These are phyloP conservation scores for Pseudozyma sp. DNA, from an alignment of 1,284 basidiomycete genomes.

Conservation along the genomic window DNA sequence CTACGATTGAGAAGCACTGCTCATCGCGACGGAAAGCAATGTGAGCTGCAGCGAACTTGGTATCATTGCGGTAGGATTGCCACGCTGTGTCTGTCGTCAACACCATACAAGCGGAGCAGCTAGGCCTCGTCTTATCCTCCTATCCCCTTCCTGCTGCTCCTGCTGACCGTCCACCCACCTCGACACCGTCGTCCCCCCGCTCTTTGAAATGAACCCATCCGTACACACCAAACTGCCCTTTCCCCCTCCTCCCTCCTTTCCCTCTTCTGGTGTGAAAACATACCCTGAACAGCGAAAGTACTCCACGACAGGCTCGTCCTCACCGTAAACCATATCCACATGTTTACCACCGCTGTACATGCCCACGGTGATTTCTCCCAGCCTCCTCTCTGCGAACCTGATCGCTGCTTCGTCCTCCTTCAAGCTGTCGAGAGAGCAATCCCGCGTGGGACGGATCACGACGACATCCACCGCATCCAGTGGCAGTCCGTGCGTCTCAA, in stretches of 20 bases:
- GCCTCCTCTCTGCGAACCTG: slow-evolving; percentile 30
- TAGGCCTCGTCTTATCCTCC: neutral
- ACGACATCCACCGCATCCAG: slow-evolving; percentile 77
- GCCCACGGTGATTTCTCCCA: slow-evolving; percentile 38
- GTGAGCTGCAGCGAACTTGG: too few relatives aligned
- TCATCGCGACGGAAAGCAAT: too few relatives aligned
- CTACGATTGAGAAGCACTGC: too few relatives aligned
- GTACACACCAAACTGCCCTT: slow-evolving; percentile 22
- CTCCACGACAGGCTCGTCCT: slow-evolving; percentile 76
- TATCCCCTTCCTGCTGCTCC: neutral
- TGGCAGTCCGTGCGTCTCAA: slow-evolving; percentile 10
- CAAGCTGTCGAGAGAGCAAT: slow-evolving; percentile 71
- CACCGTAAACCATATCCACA: slow-evolving; percentile 43
- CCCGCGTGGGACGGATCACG: slow-evolving; percentile 81
- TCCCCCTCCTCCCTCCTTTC: slow-evolving; percentile 2
- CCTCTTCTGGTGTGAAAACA: slow-evolving; percentile 71
- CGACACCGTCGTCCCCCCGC: neutral
- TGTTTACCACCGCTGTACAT: slow-evolving; percentile 64
- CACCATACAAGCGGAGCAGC: slow-evolving; percentile 8
- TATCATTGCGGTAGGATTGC: too few relatives aligned
- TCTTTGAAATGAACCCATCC: slow-evolving; percentile 20
- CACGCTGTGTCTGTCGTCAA: neutral
- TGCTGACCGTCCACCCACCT: slow-evolving; percentile 11
- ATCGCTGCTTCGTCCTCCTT: neutral
- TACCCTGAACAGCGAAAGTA: slow-evolving; percentile 83